A percentile compares a stretch with the other conserved stretches of the same genome.
Evolutionary conservation across 768 basidiomycete genomes (phyloP).

Genomic region (Boletus fagicola): DNA sequence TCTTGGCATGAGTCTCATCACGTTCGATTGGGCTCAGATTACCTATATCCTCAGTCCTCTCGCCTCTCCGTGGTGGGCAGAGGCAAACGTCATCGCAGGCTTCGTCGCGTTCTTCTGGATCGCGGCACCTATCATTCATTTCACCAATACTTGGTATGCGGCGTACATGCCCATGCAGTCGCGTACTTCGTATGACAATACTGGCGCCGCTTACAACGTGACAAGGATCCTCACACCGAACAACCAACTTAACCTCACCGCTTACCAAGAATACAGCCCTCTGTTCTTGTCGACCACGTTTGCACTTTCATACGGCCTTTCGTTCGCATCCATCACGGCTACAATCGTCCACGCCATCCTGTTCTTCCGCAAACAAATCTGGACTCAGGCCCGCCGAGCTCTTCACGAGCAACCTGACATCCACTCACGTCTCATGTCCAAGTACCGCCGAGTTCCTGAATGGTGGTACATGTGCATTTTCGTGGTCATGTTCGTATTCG

Average conservation of each 20-base stretch:
- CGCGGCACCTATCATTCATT: conserved; percentile 29
- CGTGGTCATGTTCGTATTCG: conserved; percentile 58
- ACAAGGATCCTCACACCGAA: conserved; percentile 35
- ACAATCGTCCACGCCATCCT: conserved; percentile 44
- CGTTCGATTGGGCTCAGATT: conserved; percentile 82
- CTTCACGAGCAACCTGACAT: conserved; percentile 58
- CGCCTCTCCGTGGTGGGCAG: conserved; percentile 37
- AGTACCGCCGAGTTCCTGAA: conserved; percentile 57
- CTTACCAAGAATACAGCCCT: conserved; percentile 40
- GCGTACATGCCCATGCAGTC: conserved; percentile 41
- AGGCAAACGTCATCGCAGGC: conserved; percentile 39
- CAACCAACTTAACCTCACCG: conserved; percentile 31
- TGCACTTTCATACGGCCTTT: conserved; percentile 49
- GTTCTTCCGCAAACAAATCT: conserved; percentile 58
- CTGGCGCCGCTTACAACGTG: conserved; percentile 42
- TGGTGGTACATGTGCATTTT: conserved; percentile 52
- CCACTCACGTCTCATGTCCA: conserved; percentile 57
- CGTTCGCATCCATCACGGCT: conserved; percentile 44
- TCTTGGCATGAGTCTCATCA: conserved; percentile 70
- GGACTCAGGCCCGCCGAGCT: conserved; percentile 48
- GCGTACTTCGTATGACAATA: conserved; percentile 43
- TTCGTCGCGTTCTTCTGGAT: conserved; percentile 38
- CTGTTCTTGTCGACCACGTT: conserved; percentile 49
- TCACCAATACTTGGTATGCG: conserved; percentile 39
- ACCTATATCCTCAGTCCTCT: conserved; percentile 50